A percentile compares a stretch with the other conserved stretches of the same genome.
phyloP scores from a whole-genome alignment of 2,329 filamentous ascomycete genomes.

The Curvularia verruculosa region DNA sequence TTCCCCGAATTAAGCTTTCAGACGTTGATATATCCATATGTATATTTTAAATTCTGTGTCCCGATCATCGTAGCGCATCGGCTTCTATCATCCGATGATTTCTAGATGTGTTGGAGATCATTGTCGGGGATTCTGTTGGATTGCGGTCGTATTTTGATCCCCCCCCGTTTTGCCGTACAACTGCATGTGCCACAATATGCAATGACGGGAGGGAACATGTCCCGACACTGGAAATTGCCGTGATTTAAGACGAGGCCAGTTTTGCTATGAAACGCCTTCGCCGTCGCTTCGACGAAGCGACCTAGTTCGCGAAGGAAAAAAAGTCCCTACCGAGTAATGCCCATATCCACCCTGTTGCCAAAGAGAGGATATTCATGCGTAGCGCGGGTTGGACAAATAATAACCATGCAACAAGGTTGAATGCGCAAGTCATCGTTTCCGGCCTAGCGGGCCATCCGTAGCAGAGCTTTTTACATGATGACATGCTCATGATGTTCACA shows the following conservation, averaged over 20 bases:
- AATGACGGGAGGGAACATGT: background rate
- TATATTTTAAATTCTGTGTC: background rate
- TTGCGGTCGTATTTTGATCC: background rate
- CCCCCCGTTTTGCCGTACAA: background rate
- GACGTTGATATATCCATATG: background rate
- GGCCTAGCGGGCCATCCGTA: background rate
- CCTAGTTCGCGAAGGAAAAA: background rate
- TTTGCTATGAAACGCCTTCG: background rate
- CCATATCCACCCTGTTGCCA: background rate
- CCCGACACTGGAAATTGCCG: background rate
- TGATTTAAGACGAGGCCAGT: background rate
- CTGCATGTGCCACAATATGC: background rate
- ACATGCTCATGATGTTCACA: background rate
- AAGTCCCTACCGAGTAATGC: background rate
- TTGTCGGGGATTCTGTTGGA: background rate
- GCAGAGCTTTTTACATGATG: background rate
- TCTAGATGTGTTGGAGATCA: background rate
- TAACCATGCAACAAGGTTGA: background rate
- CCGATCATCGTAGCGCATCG: background rate
- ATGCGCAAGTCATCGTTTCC: background rate
- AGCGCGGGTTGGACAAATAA: background rate
- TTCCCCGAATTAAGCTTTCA: background rate
- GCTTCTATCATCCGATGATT: background rate
- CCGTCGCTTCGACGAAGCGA: background rate
- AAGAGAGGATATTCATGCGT: background rate